Percentiles rank a stretch among this genome's conserved stretches.
These are phyloP conservation scores for Aspergillus sp. DNA, from an alignment of 2,329 filamentous ascomycete genomes.

Conservation along the genomic window DNA sequence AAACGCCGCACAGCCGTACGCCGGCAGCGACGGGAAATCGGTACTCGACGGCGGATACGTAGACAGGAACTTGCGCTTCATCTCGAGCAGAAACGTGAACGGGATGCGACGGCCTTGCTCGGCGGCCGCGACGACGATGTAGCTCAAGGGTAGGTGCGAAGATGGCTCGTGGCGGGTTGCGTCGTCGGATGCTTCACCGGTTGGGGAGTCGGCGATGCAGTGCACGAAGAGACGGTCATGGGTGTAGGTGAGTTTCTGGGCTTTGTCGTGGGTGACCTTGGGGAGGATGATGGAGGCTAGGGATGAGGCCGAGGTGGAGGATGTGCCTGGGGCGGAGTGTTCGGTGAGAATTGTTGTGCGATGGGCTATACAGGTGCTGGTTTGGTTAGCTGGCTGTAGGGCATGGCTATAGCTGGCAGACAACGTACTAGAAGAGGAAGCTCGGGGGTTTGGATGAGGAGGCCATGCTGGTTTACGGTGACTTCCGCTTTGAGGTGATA, in stretches of 20 bases:
- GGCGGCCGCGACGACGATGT: slow-evolving; percentile 78
- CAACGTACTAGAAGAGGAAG: slow-evolving; percentile 65
- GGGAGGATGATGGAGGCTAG: slow-evolving; percentile 92
- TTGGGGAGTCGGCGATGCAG: slow-evolving; percentile 81
- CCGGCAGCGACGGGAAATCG: slow-evolving; percentile 70
- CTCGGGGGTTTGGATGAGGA: slow-evolving; percentile 62
- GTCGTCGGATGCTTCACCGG: slow-evolving; percentile 41
- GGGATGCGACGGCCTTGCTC: slow-evolving; percentile 79
- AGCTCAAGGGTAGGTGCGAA: slow-evolving; percentile 76
- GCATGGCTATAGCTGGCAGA: not conserved
- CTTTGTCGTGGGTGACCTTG: slow-evolving; percentile 73
- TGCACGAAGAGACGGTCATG: slow-evolving; percentile 90
- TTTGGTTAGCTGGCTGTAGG: slow-evolving; percentile 4
- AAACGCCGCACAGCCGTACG: slow-evolving; percentile 85
- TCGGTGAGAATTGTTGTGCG: slow-evolving; percentile 88
- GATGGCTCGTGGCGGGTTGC: slow-evolving; percentile 37
- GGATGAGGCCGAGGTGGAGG: slow-evolving; percentile 75
- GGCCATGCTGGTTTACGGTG: slow-evolving; percentile 47
- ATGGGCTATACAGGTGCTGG: slow-evolving; percentile 86
- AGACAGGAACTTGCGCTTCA: slow-evolving; percentile 77
- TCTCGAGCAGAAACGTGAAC: slow-evolving; percentile 86
- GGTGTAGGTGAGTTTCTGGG: slow-evolving; percentile 90
- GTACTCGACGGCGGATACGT: slow-evolving; percentile 60
- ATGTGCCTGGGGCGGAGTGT: slow-evolving; percentile 79
- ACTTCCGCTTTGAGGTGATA: no score